Evolutionary conservation across 768 basidiomycete species (phyloP).

Genomic region (Chalciporus piperatus): DNA sequence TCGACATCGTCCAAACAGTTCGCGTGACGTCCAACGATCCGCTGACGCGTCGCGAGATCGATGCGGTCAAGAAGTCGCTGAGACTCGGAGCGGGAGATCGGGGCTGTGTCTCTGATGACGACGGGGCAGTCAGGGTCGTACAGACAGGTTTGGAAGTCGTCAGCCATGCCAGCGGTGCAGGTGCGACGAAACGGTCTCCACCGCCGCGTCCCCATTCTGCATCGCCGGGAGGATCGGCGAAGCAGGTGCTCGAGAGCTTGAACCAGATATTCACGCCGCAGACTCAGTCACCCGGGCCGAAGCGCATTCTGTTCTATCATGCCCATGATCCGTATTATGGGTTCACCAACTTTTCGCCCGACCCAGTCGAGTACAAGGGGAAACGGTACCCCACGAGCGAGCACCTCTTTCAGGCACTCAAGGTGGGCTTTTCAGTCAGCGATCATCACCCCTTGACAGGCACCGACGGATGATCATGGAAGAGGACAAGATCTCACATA

Average conservation of each 20-base stretch:
- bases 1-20: slow-evolving; percentile 32
- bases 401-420: slow-evolving; percentile 47
- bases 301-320: slow-evolving; percentile 33
- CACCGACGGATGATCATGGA: slow-evolving; percentile 11
- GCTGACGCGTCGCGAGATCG: slow-evolving; percentile 24
- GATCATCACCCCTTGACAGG: not conserved
- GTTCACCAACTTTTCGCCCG: slow-evolving; percentile 45
- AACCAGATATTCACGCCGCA: not conserved
- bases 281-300: slow-evolving; percentile 7
- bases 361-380: slow-evolving; percentile 38
- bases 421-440: slow-evolving; percentile 23
- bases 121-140: slow-evolving; percentile 25
- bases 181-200: slow-evolving; percentile 7
- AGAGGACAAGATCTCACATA: slow-evolving; percentile 15
- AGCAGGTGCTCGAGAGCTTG: slow-evolving; percentile 8
- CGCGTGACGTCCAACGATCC: slow-evolving; percentile 28
- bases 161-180: slow-evolving; percentile 7
- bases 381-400: slow-evolving; percentile 45
- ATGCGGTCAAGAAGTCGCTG: slow-evolving; percentile 30
- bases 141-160: slow-evolving; percentile 27
- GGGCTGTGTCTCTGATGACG: slow-evolving; percentile 30
- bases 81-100: slow-evolving; percentile 24
- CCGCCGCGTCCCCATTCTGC: slow-evolving; percentile 21
- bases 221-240: slow-evolving; percentile 12
- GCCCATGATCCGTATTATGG: slow-evolving; percentile 35